A percentile compares a stretch with the other conserved stretches of the same genome.
phyloP scores from a whole-genome alignment of 352 stramenopile genomes.

The Nothophytophthora sp. region DNA sequence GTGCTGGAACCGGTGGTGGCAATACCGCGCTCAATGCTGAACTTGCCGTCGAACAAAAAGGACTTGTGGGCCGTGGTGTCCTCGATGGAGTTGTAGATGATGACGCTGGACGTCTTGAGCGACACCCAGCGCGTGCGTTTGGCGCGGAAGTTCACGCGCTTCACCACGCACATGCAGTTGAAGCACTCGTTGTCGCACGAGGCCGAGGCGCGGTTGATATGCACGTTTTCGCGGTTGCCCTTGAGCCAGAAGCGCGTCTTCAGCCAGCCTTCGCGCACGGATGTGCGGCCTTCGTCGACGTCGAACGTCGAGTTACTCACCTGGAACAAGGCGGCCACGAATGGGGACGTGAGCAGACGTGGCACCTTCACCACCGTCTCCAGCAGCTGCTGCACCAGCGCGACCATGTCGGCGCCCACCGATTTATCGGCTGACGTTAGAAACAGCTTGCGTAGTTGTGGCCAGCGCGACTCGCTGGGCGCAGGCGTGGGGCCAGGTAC shows the following conservation, averaged over 20 bases:
- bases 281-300: slow-evolving; percentile 80
- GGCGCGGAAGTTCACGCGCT: slow-evolving; percentile 82
- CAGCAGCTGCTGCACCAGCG: slow-evolving; percentile 74
- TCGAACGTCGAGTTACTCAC: slow-evolving; percentile 87
- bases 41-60: slow-evolving; percentile 83
- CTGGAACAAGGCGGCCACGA: slow-evolving; percentile 79
- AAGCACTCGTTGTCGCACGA: slow-evolving; percentile 89
- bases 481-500: slow-evolving; percentile 19
- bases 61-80: slow-evolving; percentile 68
- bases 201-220: slow-evolving; percentile 72
- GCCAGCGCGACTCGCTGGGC: slow-evolving; percentile 33
- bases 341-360: slow-evolving; percentile 60
- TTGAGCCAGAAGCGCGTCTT: slow-evolving; percentile 86
- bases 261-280: slow-evolving; percentile 80
- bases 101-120: slow-evolving; percentile 80
- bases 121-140: slow-evolving; percentile 85
- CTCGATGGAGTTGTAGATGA: slow-evolving; percentile 79
- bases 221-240: slow-evolving; percentile 84
- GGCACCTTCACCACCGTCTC: slow-evolving; percentile 69
- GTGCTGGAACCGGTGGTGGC: slow-evolving; percentile 78
- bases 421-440: slow-evolving; percentile 78
- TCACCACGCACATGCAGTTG: slow-evolving; percentile 90
- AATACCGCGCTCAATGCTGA: slow-evolving; percentile 81
- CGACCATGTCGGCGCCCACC: slow-evolving; percentile 72
- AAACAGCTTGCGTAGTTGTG: slow-evolving; percentile 82